These are phyloP conservation scores for Collybia nuda DNA, from an alignment of 768 basidiomycete species.

Conservation along the genomic window DNA sequence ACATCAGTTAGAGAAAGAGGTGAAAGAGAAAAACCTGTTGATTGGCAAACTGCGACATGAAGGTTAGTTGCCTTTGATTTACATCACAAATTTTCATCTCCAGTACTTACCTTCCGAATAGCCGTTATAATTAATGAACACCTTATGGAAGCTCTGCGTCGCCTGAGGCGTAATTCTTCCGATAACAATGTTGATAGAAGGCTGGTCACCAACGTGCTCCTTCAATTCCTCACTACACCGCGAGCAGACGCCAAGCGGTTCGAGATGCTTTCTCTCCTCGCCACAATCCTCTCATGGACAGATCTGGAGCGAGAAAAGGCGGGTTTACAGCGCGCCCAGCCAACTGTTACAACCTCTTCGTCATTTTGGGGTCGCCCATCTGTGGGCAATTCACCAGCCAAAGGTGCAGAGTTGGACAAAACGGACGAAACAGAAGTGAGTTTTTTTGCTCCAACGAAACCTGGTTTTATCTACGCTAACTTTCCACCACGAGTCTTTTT, in stretches of 20 bases:
- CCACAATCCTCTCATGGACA: slow-evolving; percentile 90
- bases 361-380: slow-evolving; percentile 45
- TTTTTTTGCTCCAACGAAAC: background rate
- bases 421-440: slow-evolving; percentile 83
- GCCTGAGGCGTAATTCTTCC: slow-evolving; percentile 81
- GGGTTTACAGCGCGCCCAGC: slow-evolving; percentile 65
- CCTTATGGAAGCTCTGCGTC: slow-evolving; percentile 94
- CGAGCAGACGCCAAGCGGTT: slow-evolving; percentile 93
- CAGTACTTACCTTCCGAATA: slow-evolving; percentile 27
- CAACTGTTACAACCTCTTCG: slow-evolving; percentile 20
- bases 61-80: slow-evolving; percentile 44
- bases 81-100: background rate
- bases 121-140: slow-evolving; percentile 98
- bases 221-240: slow-evolving; percentile 87
- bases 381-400: slow-evolving; percentile 31
- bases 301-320: slow-evolving; percentile 92
- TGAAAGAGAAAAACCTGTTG: slow-evolving; percentile 93
- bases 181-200: slow-evolving; percentile 93
- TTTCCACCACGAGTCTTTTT: slow-evolving; percentile 77
- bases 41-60: slow-evolving; percentile 97
- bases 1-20: slow-evolving; percentile 79
- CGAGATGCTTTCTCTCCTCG: slow-evolving; percentile 90
- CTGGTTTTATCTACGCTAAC: background rate
- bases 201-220: slow-evolving; percentile 90
- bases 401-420: slow-evolving; percentile 66